These are phyloP conservation scores for Pythium rishiriense DNA, from an alignment of 352 stramenopile species.

Conservation along the genomic window DNA sequence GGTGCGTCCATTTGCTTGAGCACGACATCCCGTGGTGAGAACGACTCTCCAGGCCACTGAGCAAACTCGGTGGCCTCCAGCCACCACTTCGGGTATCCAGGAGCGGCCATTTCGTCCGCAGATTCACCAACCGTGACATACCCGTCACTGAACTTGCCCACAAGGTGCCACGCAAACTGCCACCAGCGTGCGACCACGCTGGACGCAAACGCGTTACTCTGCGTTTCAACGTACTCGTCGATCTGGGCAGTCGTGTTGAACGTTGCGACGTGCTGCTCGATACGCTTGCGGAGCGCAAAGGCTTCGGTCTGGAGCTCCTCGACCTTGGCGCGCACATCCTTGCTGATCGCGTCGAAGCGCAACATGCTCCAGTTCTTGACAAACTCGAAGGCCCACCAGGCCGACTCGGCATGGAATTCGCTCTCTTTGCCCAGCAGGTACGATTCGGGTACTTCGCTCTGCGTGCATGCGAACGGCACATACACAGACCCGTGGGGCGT, in stretches of 20 bases:
- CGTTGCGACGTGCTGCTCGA: slow-evolving; percentile 30
- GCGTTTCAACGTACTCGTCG: slow-evolving; percentile 29
- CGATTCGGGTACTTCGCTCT: slow-evolving; percentile 39
- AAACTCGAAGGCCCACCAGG: slow-evolving; percentile 78
- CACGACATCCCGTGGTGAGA: slow-evolving; percentile 29
- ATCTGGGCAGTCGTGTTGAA: slow-evolving; percentile 28
- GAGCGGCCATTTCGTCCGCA: slow-evolving; percentile 39
- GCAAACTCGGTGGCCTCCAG: slow-evolving; percentile 39
- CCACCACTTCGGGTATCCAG: slow-evolving; percentile 55
- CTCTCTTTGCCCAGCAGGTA: slow-evolving; percentile 60
- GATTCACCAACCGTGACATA: slow-evolving; percentile 57
- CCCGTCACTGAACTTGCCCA: slow-evolving; percentile 54
- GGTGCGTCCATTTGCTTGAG: slow-evolving; percentile 21
- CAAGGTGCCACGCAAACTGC: slow-evolving; percentile 51
- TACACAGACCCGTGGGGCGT: slow-evolving; percentile 56
- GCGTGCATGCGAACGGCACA: slow-evolving; percentile 50
- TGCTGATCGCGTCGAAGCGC: slow-evolving; percentile 55
- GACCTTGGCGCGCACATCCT: slow-evolving; percentile 40
- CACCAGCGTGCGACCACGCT: slow-evolving; percentile 50
- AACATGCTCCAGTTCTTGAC: slow-evolving; percentile 76
- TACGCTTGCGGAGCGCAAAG: slow-evolving; percentile 27
- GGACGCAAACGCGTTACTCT: slow-evolving; percentile 45
- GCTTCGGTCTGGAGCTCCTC: slow-evolving; percentile 37
- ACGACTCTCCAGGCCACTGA: slow-evolving; percentile 50
- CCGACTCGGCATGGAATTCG: slow-evolving; percentile 45